Evolutionary conservation across 2,329 filamentous ascomycete species (phyloP), one percentile per base, ranked within the genome.

Genomic region (Colletotrichum echinochloae): DNA sequence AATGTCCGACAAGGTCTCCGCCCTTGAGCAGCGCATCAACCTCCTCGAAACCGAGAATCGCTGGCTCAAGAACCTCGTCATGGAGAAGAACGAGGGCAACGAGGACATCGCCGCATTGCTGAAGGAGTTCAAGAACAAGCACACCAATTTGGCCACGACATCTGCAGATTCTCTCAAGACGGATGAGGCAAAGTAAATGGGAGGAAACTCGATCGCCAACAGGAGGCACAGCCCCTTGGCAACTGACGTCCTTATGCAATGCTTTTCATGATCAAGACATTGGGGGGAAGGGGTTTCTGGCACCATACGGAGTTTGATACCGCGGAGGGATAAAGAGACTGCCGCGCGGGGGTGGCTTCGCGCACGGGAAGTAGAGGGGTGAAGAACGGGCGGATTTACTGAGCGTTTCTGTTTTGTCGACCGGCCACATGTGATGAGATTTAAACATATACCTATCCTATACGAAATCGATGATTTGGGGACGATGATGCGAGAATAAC

Each of bases 41-140:
- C 91, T 94, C 77, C 87, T 95, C n/a, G 91, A 94, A 83, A 92
- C 91, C 75, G 92, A 94, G 82, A 94, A 94, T 82, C 91, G 92
- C 78, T 94, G 92, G 92, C 82, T 94, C 73, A 93, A 93, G 85
- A 91, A 92, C 79, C 85, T 94, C 46, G 89, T 95, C 56, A 92
- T 93, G 60, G 93, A 95, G 80, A 95, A 95, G 86, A 93, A 94
- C 75, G 91, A 91, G 73, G 85, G 85, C 74, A 86, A 83, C 74
- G 86, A 88, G 48, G 82, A 87, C 68, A 81, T 88, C 55, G 79
- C 84, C 41, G 82, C 84, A 69, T 79, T 88, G 62, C 82, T 86
- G 74, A 86, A 87, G 74, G 87, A 88, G 73, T 85, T 85, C 65
- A 81, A 81, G 55, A 80, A 82, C 81, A 80, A 74, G 69, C 74